A percentile compares a stretch with the other conserved stretches of the same genome.
phyloP scores from a whole-genome alignment of 2,329 filamentous ascomycete species.

The Verticillium nubilum region DNA sequence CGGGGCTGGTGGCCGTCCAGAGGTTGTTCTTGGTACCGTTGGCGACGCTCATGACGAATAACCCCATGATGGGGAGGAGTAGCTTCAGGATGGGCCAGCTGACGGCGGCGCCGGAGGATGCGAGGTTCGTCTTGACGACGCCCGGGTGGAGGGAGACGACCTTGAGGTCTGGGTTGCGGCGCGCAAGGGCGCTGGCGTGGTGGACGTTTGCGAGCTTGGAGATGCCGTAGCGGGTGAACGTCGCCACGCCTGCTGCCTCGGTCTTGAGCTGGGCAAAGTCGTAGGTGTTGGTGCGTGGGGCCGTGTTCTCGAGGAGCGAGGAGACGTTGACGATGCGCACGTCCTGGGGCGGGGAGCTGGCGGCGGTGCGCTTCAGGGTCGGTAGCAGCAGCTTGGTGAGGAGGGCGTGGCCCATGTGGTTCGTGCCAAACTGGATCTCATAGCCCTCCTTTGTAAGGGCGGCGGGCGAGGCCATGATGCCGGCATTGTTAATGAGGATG shows the following conservation, averaged over 20 bases:
- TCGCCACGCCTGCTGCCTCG: slow-evolving; percentile 18
- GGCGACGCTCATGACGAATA: slow-evolving; percentile 2
- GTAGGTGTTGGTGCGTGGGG: slow-evolving; percentile 3
- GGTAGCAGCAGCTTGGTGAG: slow-evolving; percentile 31
- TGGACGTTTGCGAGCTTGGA: slow-evolving; percentile 25
- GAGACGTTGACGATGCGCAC: slow-evolving; percentile 24
- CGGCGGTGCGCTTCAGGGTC: slow-evolving; percentile 19
- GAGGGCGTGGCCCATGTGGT: slow-evolving; percentile 42
- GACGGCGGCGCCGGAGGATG: neutral
- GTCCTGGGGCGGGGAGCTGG: slow-evolving; percentile 11
- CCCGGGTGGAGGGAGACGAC: slow-evolving; percentile 21
- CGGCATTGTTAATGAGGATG: slow-evolving; percentile 40
- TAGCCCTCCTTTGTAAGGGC: slow-evolving; percentile 37
- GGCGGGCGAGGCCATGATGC: slow-evolving; percentile 30
- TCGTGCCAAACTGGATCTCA: slow-evolving; percentile 42
- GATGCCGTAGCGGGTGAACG: slow-evolving; percentile 21
- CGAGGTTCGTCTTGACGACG: slow-evolving; percentile 21
- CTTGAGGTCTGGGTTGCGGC: slow-evolving; percentile 18
- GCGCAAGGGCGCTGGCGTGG: slow-evolving; percentile 21
- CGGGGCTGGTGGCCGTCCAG: slow-evolving; percentile 23
- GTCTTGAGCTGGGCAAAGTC: slow-evolving; percentile 13
- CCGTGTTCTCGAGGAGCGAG: slow-evolving; percentile 6
- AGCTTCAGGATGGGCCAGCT: slow-evolving; percentile 6
- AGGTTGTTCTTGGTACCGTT: slow-evolving; percentile 22
- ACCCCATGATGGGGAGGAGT: neutral